Percentiles rank a stretch among this genome's conserved stretches.
phyloP scores from a whole-genome alignment of 352 stramenopile genomes.

The Nothophytophthora sp. region DNA sequence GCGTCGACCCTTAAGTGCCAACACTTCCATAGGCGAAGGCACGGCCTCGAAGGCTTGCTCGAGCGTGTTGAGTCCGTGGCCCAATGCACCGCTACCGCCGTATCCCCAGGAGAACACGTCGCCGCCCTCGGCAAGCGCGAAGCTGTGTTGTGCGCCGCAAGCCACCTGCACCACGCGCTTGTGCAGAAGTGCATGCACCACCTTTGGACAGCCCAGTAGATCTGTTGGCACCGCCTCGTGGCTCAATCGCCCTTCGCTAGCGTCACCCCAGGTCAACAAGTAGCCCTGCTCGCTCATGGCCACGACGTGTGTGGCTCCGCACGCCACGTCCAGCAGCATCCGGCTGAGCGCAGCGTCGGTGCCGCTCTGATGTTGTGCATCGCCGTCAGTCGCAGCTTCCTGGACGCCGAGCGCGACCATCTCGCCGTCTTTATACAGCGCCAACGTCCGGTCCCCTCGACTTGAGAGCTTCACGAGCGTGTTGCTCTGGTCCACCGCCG shows the following conservation, averaged over 20 bases:
- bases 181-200: slow-evolving; percentile 50
- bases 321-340: slow-evolving; percentile 63
- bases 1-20: slow-evolving; percentile 38
- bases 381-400: slow-evolving; percentile 3
- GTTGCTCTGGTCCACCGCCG: slow-evolving; percentile 21
- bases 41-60: slow-evolving; percentile 34
- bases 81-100: slow-evolving; percentile 52
- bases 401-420: slow-evolving; percentile 30
- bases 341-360: slow-evolving; percentile 42
- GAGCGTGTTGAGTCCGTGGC: slow-evolving; percentile 41
- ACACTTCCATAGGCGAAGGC: slow-evolving; percentile 52
- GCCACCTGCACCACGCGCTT: slow-evolving; percentile 62
- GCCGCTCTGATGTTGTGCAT: slow-evolving; percentile 9
- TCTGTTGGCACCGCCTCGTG: too few relatives aligned
- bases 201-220: slow-evolving; percentile 17
- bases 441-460: slow-evolving; percentile 39
- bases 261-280: slow-evolving; percentile 76
- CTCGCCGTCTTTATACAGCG: slow-evolving; percentile 49
- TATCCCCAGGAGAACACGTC: slow-evolving; percentile 71
- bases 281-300: slow-evolving; percentile 77
- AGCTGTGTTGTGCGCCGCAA: slow-evolving; percentile 61
- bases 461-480: slow-evolving; percentile 42
- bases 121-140: slow-evolving; percentile 63
- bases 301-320: slow-evolving; percentile 55
- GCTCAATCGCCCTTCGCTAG: slow-evolving; percentile 34